Conservation (phyloP, 371 early-diverging fungal genomes). For the Apophysomyces trapeziformis region DNA sequence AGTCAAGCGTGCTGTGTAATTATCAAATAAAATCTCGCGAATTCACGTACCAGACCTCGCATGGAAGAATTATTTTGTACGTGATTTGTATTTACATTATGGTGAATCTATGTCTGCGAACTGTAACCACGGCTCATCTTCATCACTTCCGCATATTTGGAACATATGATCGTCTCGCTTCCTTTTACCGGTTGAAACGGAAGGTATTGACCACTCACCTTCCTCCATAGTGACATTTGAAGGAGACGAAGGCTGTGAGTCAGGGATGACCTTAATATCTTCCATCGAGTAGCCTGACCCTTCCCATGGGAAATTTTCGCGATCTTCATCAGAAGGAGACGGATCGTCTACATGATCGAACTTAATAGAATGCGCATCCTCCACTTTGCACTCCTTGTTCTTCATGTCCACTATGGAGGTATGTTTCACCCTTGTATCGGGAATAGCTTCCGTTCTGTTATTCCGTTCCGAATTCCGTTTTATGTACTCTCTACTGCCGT, state of each 20-base stretch:
- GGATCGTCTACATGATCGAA: background rate
- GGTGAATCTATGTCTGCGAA: conserved; percentile 6
- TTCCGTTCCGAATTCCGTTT: background rate
- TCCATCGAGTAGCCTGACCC: background rate
- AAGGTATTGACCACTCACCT: background rate
- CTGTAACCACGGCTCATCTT: background rate
- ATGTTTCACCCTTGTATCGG: background rate
- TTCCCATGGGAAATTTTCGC: background rate
- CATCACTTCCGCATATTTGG: background rate
- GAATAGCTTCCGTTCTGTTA: background rate
- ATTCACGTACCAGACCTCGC: too few species aligned
- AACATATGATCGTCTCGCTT: background rate
- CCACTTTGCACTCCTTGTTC: background rate
- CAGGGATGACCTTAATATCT: background rate
- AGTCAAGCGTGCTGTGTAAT: conserved; percentile 74
- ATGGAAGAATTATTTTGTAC: background rate
- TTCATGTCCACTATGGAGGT: background rate
- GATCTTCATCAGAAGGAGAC: background rate
- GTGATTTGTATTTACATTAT: background rate
- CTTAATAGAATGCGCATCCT: background rate
- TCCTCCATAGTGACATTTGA: background rate
- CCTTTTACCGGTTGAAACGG: background rate
- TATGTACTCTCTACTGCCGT: background rate
- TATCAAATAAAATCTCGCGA: background rate
- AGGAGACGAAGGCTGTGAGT: conserved; percentile 1